These are phyloP conservation scores for Microbotryomycetes sp. DNA, from an alignment of 1,284 basidiomycete genomes.

Conservation along the genomic window DNA sequence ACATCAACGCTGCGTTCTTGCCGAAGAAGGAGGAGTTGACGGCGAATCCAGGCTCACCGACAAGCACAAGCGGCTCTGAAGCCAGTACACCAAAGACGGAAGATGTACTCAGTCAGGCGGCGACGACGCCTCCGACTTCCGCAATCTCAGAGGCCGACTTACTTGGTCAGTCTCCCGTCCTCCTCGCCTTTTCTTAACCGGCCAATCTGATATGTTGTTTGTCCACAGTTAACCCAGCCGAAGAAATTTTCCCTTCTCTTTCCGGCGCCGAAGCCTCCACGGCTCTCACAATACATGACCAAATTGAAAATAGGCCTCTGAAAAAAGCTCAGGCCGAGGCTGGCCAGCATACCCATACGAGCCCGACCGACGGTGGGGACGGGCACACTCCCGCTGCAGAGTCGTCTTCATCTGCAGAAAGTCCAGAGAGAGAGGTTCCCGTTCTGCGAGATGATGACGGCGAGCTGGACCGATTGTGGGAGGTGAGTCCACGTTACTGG, in stretches of 20 bases:
- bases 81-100: slow-evolving; percentile 44
- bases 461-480: slow-evolving; percentile 70
- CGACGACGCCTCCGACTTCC: slow-evolving; percentile 39
- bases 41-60: too few relatives aligned
- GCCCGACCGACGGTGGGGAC: neutral
- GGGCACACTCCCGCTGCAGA: neutral
- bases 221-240: slow-evolving; percentile 4
- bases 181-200: slow-evolving; percentile 35
- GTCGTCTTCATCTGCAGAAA: neutral
- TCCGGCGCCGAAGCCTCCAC: slow-evolving; percentile 19
- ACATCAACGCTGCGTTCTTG: slow-evolving; percentile 91
- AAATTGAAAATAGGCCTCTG: slow-evolving; percentile 75
- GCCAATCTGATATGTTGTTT: too few relatives aligned
- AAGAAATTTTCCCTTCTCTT: slow-evolving; percentile 20
- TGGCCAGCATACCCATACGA: slow-evolving; percentile 14
- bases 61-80: slow-evolving; percentile 49
- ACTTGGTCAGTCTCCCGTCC: slow-evolving; percentile 33
- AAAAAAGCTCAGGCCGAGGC: slow-evolving; percentile 69
- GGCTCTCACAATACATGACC: slow-evolving; percentile 58
- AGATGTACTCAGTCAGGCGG: slow-evolving; percentile 22
- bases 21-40: slow-evolving; percentile 50
- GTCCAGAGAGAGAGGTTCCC: slow-evolving; percentile 50
- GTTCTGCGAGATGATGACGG: slow-evolving; percentile 77
- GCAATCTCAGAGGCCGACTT: slow-evolving; percentile 32
- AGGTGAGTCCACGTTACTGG: slow-evolving; percentile 47